Base-by-base conservation (phyloP, 139 green algal genomes). In the Tetradesmus obliquus region DNA sequence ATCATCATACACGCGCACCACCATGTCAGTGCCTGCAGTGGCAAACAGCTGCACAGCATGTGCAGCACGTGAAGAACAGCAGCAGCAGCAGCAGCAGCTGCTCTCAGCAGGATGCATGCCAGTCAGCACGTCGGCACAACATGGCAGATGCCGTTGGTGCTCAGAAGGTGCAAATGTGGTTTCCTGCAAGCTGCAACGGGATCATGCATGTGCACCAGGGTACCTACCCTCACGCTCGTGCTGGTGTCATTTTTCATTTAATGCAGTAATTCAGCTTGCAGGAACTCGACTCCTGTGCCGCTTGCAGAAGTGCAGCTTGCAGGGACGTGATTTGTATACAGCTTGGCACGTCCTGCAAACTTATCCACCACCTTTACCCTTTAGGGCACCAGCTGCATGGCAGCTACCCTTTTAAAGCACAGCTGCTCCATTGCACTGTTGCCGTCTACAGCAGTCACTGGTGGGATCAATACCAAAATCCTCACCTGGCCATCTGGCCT, bases 1-100 rank as follows among this genome's bases (percentile, higher is more conserved):
- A 32, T 96, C 95, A 57, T 96, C 94, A 66, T 97, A 97, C 55
- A 95, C 91, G 20, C 94, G 95, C 17, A 97, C 91, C 3, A 80
- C 55, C 0, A 15, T n/a, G 58, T 97, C 95, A 1, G 79, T 79
- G 74, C 95, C 95, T 12, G 92, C 91, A 4, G 93, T 91, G 5
- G 92, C 94, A 80, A 94, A 96, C 32, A 92, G 32, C 93, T 95
- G 85, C 20, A 55, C 20, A 55, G 51, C 51, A 57, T n/a, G 24
- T 57, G 10, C 9, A 58, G 51, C 32, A 81, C 1, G 19, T 24
- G 19, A 81, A 81, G 19, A 53, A 1, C 8, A 51, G 32, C 13
- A 24, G 1, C 15, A 51, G 15, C 22, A 53, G 72, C 53, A 51
- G 72, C 19, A 81, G 1, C 72, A 81, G 72, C n/a, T n/a, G n/a